Evolutionary conservation across 208 protist genomes (phyloP), one percentile per base, ranked within the genome.

Genomic region (Leishmania tarentolae): DNA sequence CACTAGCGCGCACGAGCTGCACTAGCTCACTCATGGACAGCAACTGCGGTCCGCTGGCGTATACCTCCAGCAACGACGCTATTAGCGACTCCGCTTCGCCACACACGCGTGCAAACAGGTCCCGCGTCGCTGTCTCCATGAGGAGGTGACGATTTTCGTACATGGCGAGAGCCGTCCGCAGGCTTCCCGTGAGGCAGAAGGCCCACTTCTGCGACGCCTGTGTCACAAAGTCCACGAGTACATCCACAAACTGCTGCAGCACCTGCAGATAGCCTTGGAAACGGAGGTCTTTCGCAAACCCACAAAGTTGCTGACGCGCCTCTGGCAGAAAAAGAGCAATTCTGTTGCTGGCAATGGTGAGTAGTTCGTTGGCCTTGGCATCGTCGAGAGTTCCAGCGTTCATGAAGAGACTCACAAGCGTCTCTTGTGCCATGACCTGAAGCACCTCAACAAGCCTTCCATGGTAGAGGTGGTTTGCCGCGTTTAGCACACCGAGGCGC

Each of bases 141-240:
- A 84, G 9, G 69, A 46, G 11, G 13, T 75, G 52, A 13, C 69
- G 42, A 28, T 87, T 82, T 28, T 83, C 79, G 59, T 83, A 86
- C 72, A 85, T 75, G 21, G 78, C 57, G 24, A 87, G 81, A 3
- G 79, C 77, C 7, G 50, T 42, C 5, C 78, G 65, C 66, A 87
- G 53, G 37, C 71, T 79, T n/a, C 88, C 83, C 17, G 83, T 78
- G 61, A 95, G 57, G 53, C 90, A 84, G 75, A 88, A 83, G 72
- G 83, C 87, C 92, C 94, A 97, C 24, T 83, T 77, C 82, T 92
- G 91, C 7, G 83, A 77, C 42, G 78, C 84, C 17, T 88, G 76
- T 47, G 82, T 83, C 47, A 95, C 76, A 73, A 87, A 87, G 50
- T 93, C 84, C 24, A 88, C 76, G 52, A 94, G 81, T 3, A 40